Evolutionary conservation across 495 filamentous ascomycete genomes (phyloP).

Genomic region (Beverwykella pulmonaria): DNA sequence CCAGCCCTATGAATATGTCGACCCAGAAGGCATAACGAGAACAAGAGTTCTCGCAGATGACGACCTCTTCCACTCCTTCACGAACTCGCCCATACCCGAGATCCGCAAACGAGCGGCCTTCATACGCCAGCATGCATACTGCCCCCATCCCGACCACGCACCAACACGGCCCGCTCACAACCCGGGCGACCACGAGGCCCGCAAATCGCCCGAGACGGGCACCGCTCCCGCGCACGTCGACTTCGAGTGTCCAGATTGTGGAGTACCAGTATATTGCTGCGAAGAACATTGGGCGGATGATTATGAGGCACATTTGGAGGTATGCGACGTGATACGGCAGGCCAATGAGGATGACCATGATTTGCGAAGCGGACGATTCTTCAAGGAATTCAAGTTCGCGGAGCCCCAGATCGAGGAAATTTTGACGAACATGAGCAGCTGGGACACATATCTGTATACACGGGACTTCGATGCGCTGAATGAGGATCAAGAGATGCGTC

Average conservation of each 20-base stretch:
- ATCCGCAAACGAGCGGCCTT: slow-evolving; percentile 84
- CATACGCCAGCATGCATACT: slow-evolving; percentile 88
- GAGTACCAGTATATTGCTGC: slow-evolving; percentile 88
- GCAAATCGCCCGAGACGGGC: slow-evolving; percentile 54
- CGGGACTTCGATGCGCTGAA: slow-evolving; percentile 88
- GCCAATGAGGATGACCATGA: slow-evolving; percentile 99
- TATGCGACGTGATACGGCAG: slow-evolving; percentile 87
- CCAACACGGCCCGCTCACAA: slow-evolving; percentile 62
- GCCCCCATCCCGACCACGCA: slow-evolving; percentile 83
- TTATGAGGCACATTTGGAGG: slow-evolving; percentile 86
- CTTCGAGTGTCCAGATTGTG: slow-evolving; percentile 96
- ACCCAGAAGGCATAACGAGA: slow-evolving; percentile 21
- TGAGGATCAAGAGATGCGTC: slow-evolving; percentile 79
- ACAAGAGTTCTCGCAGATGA: slow-evolving; percentile 64
- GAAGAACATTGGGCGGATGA: slow-evolving; percentile 94
- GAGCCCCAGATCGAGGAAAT: slow-evolving; percentile 87
- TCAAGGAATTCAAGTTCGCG: slow-evolving; percentile 92
- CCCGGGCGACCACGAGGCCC: slow-evolving; percentile 63
- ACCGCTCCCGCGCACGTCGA: slow-evolving; percentile 74
- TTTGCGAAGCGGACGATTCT: slow-evolving; percentile 82
- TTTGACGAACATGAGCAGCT: slow-evolving; percentile 95
- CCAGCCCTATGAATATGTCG: slow-evolving; percentile 26
- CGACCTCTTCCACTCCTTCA: slow-evolving; percentile 91
- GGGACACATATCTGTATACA: slow-evolving; percentile 94
- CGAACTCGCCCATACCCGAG: slow-evolving; percentile 78